Percentiles rank a stretch among this genome's conserved stretches.
Conservation (phyloP, 345 rosid species). For the Salix udensis region DNA sequence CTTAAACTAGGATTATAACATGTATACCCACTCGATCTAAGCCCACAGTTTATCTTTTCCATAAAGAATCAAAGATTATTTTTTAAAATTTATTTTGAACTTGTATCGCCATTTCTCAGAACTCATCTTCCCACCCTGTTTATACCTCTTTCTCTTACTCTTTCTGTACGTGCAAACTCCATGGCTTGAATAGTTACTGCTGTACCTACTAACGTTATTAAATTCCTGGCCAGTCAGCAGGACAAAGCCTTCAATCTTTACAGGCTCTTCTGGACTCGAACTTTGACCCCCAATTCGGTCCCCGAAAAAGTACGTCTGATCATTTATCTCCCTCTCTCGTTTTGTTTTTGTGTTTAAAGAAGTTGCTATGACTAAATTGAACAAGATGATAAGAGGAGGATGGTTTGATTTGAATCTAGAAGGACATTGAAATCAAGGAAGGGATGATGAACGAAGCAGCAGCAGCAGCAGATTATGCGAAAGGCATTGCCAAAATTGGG, state of each 20-base stretch:
- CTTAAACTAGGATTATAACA: no score
- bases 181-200: background rate
- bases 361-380: background rate
- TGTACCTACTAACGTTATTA: background rate
- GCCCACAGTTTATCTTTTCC: no score
- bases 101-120: no score
- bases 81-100: no score
- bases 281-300: background rate
- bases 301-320: no score
- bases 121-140: no score
- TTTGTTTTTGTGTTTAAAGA: background rate
- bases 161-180: no score
- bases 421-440: slow-evolving; percentile 11
- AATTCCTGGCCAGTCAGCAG: slow-evolving; percentile 2
- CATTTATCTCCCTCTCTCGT: background rate
- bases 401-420: background rate
- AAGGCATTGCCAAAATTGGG: slow-evolving; percentile 46
- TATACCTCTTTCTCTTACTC: background rate
- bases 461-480: slow-evolving; percentile 16
- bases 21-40: no score
- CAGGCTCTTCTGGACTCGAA: background rate
- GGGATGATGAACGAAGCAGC: slow-evolving; percentile 6
- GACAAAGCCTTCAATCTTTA: slow-evolving; percentile 8
- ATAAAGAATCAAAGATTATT: no score
- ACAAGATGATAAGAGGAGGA: background rate